Conservation (phyloP, 441 rosid genomes). For the Metrosideros polymorpha region DNA sequence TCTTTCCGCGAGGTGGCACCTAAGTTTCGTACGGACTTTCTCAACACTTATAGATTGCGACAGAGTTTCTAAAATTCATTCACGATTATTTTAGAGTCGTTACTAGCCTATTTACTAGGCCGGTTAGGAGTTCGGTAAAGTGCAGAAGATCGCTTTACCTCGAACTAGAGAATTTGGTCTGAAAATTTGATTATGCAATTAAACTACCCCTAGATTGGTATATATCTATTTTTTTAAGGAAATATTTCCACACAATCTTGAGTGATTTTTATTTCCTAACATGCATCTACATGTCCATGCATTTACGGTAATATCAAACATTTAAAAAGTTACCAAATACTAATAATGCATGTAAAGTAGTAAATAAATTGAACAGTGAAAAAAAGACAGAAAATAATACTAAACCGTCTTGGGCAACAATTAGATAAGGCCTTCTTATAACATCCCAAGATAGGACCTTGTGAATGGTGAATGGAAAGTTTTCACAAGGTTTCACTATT, state of each 20-base stretch:
- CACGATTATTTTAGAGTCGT: background rate
- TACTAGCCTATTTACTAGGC: background rate
- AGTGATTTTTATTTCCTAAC: background rate
- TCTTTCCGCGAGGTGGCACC: fast-evolving
- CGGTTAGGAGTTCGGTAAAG: fast-evolving
- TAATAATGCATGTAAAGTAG: background rate
- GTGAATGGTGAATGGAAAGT: background rate
- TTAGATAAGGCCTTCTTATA: background rate
- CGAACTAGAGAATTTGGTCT: background rate
- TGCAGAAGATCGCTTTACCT: fast-evolving
- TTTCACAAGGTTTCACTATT: too few species aligned
- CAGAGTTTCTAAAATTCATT: background rate
- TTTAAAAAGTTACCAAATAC: background rate
- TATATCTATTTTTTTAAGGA: too few species aligned
- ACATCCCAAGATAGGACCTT: background rate
- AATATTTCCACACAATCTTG: background rate
- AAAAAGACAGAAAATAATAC: background rate
- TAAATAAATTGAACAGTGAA: background rate
- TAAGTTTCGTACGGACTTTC: fast-evolving
- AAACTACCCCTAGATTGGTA: background rate
- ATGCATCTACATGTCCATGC: background rate
- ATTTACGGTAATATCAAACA: background rate
- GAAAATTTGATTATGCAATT: fast-evolving
- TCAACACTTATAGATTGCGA: fast-evolving
- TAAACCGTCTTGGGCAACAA: too few species aligned